phyloP scores from a whole-genome alignment of 2,329 filamentous ascomycete genomes.

The Ophiostoma triangulosporum region DNA sequence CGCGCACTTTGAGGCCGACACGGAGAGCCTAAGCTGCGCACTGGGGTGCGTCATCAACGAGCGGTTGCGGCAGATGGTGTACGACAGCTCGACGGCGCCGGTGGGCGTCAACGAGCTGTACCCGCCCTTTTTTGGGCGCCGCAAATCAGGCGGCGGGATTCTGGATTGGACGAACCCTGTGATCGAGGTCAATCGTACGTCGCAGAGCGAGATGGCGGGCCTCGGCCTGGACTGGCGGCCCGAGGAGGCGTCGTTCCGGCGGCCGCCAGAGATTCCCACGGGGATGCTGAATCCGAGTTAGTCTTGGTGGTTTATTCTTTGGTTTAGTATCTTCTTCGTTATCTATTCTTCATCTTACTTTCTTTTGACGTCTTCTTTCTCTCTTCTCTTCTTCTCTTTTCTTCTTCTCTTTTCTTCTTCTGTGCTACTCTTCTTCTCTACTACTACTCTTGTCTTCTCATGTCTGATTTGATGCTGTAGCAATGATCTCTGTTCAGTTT shows the following conservation, averaged over 20 bases:
- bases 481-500: too few relatives aligned
- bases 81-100: slow-evolving; percentile 2
- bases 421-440: neutral
- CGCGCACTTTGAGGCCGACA: slow-evolving; percentile 30
- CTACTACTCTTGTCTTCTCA: too few relatives aligned
- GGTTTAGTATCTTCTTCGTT: neutral
- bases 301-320: neutral
- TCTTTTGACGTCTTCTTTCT: neutral
- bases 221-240: slow-evolving; percentile 24
- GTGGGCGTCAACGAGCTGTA: slow-evolving; percentile 1
- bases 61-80: slow-evolving; percentile 11
- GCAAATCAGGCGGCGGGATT: slow-evolving; percentile 23
- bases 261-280: slow-evolving; percentile 11
- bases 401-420: neutral
- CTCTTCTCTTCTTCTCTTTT: neutral
- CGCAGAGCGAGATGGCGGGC: slow-evolving; percentile 12
- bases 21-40: slow-evolving; percentile 26
- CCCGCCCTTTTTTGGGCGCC: slow-evolving; percentile 11
- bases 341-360: neutral
- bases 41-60: slow-evolving; percentile 14
- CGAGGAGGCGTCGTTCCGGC: slow-evolving; percentile 23
- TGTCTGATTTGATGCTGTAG: too few relatives aligned
- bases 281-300: slow-evolving; percentile 10
- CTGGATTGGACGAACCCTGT: slow-evolving; percentile 26
- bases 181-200: slow-evolving; percentile 20